Evolutionary conservation across 768 basidiomycete species (phyloP).

Genomic region (Boletus insuetus): DNA sequence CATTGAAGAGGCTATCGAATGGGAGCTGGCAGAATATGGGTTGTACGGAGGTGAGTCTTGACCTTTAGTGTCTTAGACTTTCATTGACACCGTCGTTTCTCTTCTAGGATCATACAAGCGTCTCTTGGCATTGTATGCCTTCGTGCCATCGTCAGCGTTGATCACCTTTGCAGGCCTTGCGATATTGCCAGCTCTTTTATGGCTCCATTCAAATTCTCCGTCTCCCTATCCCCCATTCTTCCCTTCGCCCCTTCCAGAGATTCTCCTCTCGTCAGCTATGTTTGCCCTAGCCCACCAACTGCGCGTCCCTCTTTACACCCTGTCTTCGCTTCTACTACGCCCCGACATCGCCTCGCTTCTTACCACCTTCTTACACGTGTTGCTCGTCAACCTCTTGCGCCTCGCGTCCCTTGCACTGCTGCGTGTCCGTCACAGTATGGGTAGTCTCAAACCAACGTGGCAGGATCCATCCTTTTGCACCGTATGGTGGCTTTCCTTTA

Average conservation of each 20-base stretch:
- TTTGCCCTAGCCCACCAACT: slow-evolving; percentile 37
- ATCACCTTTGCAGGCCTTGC: slow-evolving; percentile 51
- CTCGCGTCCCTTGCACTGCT: slow-evolving; percentile 53
- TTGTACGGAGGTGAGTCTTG: slow-evolving; percentile 45
- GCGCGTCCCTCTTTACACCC: slow-evolving; percentile 31
- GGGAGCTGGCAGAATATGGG: slow-evolving; percentile 47
- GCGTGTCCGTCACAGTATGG: slow-evolving; percentile 45
- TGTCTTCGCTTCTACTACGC: slow-evolving; percentile 34
- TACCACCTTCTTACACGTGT: slow-evolving; percentile 44
- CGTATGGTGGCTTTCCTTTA: slow-evolving; percentile 77
- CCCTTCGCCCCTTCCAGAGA: slow-evolving; percentile 63
- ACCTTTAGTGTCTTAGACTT: neutral
- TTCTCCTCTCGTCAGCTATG: slow-evolving; percentile 57
- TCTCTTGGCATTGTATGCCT: slow-evolving; percentile 52
- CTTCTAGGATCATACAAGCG: slow-evolving; percentile 59
- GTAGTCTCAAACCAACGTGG: slow-evolving; percentile 48
- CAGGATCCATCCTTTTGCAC: slow-evolving; percentile 55
- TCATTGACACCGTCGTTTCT: slow-evolving; percentile 2
- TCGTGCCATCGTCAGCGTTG: slow-evolving; percentile 56
- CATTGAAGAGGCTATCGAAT: slow-evolving; percentile 44
- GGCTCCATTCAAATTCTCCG: slow-evolving; percentile 36
- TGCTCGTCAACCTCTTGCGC: slow-evolving; percentile 53
- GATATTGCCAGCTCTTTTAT: slow-evolving; percentile 46
- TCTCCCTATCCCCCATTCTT: slow-evolving; percentile 49
- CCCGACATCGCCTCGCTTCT: slow-evolving; percentile 33